Evolutionary conservation across 768 basidiomycete species (phyloP), one percentile per base, ranked within the genome.

Genomic region (Mycena alexandri): DNA sequence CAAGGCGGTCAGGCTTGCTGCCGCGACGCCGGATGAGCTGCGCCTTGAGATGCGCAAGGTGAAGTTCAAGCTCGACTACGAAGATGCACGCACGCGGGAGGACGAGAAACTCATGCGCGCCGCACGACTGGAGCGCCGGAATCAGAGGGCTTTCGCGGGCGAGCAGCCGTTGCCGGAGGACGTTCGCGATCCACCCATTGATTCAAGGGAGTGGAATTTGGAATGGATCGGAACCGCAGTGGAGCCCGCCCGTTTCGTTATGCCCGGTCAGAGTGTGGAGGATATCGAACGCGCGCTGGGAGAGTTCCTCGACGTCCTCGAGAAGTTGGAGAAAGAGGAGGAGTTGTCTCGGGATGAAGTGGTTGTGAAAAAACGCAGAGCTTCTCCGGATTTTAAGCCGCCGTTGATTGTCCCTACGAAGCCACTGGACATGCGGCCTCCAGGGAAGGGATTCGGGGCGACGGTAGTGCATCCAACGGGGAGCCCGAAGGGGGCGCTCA

Each of bases 121-220:
- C 24, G 63, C 59, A 10, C 62, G 66, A 22, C 54, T 71, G n/a
- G 46, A 22, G 29, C 61, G 57, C 29, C 38, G 62, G 21, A 67
- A 64, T 57, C 48, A 38, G 52, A 44, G 33, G 33, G 22, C 19
- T 8, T 24, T 52, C 21, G 41, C 0, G 19, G 2, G 11, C 17
- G 66, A 65, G 55, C 47, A 34, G 34, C 62, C 62, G 13, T 12
- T 55, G 1, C 50, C 63, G 5, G 70, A 68, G 82, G 75, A 93
- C 83, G 77, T 84, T 85, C 19, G 89, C 90, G 46, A 93, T 86
- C 92, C 92, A 91, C 68, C 89, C 80, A 76, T 89, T 85, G 47
- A 77, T 82, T 79, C 92, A 90, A 34, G 75, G 52, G 63, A 93
- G 81, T 62, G 93, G 82, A 61, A 67, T 34, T 34, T 48, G 5